Base-by-base conservation (phyloP, 768 basidiomycete genomes). In the Amanita muscaria region DNA sequence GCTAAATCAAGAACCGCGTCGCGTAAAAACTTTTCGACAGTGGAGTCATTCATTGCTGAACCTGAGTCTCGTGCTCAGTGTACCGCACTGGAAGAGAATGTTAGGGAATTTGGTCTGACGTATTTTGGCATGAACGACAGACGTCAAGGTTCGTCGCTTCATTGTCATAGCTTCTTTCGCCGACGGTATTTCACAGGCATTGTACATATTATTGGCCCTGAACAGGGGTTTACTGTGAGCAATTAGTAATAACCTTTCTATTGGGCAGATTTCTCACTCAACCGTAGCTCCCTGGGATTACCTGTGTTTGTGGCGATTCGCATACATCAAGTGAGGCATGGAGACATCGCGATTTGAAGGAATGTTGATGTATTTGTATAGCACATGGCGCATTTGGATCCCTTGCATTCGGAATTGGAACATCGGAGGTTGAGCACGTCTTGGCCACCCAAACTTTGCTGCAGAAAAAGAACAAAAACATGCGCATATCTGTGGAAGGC, bases 321-420 rank as follows among this genome's bases (percentile, higher is more conserved):
- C 90, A 92, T 67, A 92, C 90, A 19, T 88, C 89, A 31, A 93
- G 86, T 87, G 58, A 54, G 82, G 67, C 5, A 10, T 23, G 50
- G 8, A 8, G 22, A 10, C 7, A 3, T 42, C 24, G 35, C 33
- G 23, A 49, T 24, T 9, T 18, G 41, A n/a, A 35, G 24, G 33
- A 21, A 49, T 14, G 31, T 49, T 48, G 24, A 49, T 24, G 21
- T 29, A 16, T 30, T 39, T 41, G 34, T 27, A 10, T 48, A 88
- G 85, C 90, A 10, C 90, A 93, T 59, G 90, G 90, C 39, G 90
- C 90, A 2, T 93, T 93, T 58, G 90, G 90, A 37, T 89, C 90
- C 37, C 74, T 93, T 49, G 90, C 90, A 0, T 93, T 92, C 55
- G 90, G 90, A 49, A 92, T 93, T 54, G 90, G 90, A 31, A 93